Evolutionary conservation across 2,329 filamentous ascomycete species (phyloP).

Genomic region (Colletotrichum tropicale): DNA sequence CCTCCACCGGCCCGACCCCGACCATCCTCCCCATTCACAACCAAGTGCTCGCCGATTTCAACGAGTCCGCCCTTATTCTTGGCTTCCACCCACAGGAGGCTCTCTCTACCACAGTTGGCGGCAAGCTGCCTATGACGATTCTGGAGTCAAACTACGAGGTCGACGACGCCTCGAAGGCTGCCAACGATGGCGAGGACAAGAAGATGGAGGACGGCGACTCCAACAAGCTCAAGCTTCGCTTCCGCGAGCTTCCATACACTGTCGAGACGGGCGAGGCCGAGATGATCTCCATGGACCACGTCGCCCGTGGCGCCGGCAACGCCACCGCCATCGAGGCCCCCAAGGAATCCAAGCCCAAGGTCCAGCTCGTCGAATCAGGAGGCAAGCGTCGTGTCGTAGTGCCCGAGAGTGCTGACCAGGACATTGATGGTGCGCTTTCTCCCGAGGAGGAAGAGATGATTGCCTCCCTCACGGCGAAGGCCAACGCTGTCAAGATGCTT

Average conservation of each 20-base stretch:
- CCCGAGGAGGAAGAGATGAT: conserved; percentile 67
- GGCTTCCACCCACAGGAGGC: conserved; percentile 78
- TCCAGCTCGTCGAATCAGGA: conserved; percentile 50
- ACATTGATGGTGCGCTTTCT: conserved; percentile 47
- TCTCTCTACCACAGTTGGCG: conserved; percentile 62
- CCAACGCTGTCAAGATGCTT: conserved; percentile 94
- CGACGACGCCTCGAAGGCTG: conserved; percentile 53
- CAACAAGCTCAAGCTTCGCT: conserved; percentile 65
- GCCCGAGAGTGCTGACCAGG: conserved; percentile 28
- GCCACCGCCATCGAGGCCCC: conserved; percentile 63
- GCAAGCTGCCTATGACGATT: conserved; percentile 86
- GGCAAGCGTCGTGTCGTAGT: conserved; percentile 47
- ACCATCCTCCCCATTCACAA: conserved; percentile 77
- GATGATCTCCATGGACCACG: conserved; percentile 96
- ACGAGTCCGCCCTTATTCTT: conserved; percentile 86
- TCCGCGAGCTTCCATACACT: conserved; percentile 83
- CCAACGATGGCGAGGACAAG: conserved; percentile 65
- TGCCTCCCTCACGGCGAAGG: conserved; percentile 78
- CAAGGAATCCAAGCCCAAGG: conserved; percentile 45
- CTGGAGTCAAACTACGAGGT: conserved; percentile 85
- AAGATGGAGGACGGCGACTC: conserved; percentile 72
- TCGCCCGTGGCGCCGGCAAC: conserved; percentile 83
- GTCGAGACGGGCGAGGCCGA: conserved; percentile 95
- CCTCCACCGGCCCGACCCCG: conserved; percentile 71
- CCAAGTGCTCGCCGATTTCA: conserved; percentile 75